Evolutionary conservation across 202 grass and related monocot genomes (phyloP).

Genomic region (Sporobolus alterniflorus): DNA sequence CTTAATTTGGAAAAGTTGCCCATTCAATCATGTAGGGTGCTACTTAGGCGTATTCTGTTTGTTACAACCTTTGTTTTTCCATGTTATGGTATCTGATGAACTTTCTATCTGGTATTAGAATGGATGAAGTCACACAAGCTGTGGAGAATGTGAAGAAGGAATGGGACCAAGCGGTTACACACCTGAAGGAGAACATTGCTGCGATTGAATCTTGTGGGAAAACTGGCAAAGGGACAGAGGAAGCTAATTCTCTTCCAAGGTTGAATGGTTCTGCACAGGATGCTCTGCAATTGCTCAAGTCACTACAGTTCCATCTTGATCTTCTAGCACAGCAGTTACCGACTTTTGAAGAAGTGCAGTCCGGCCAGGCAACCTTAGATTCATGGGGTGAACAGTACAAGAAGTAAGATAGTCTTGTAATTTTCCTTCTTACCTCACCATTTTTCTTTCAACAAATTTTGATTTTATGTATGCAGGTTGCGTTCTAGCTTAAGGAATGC

Average conservation of each 20-base stretch:
- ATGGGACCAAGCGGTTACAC: constrained; percentile 60
- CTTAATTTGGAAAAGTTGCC: background rate
- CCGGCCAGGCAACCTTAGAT: constrained; percentile 54
- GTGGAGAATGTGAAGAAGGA: constrained; percentile 78
- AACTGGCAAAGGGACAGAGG: constrained; percentile 71
- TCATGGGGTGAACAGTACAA: constrained; percentile 83
- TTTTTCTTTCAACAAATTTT: background rate
- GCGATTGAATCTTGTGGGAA: constrained; percentile 63
- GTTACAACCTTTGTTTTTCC: background rate
- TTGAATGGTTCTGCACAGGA: constrained; percentile 82
- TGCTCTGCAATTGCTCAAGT: constrained; percentile 69
- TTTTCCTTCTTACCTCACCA: constrained; percentile 6
- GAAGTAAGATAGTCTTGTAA: constrained; percentile 46
- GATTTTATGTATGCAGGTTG: constrained; percentile 49
- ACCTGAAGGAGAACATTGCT: constrained; percentile 56
- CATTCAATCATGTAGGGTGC: background rate
- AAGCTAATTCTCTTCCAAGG: constrained; percentile 71
- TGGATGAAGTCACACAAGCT: constrained; percentile 78
- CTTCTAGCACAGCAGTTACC: constrained; percentile 79
- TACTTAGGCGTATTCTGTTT: background rate
- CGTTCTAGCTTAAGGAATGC: constrained; percentile 67
- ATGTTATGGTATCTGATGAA: background rate
- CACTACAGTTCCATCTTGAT: constrained; percentile 79
- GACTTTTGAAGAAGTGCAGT: constrained; percentile 72
- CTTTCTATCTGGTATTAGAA: constrained; percentile 28